Conservation (phyloP, 225 moss, liverwort and hornwort genomes). For the Polytrichum formosum region DNA sequence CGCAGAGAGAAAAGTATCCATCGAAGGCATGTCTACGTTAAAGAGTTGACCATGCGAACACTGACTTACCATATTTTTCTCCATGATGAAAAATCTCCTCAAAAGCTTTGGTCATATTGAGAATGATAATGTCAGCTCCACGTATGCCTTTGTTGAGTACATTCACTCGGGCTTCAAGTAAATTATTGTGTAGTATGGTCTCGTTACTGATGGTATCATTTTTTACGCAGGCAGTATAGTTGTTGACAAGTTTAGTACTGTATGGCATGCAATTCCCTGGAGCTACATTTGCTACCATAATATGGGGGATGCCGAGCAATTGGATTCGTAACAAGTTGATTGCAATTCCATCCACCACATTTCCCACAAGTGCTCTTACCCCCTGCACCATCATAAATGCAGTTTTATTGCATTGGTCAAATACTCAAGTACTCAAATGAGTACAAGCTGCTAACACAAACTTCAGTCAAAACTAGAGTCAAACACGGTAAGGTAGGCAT, state of each 20-base stretch:
- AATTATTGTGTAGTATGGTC: slow-evolving; percentile 33
- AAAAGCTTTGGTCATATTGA: slow-evolving; percentile 57
- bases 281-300: slow-evolving; percentile 42
- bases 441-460: too few species aligned
- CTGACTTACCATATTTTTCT: slow-evolving; percentile 24
- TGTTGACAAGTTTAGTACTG: slow-evolving; percentile 35
- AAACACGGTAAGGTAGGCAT: too few species aligned
- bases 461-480: too few species aligned
- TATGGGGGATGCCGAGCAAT: slow-evolving; percentile 35
- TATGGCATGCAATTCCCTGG: slow-evolving; percentile 47
- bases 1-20: too few species aligned
- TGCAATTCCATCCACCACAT: slow-evolving; percentile 48
- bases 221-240: slow-evolving; percentile 42
- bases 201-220: slow-evolving; percentile 32
- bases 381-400: slow-evolving; percentile 13
- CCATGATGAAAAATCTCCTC: slow-evolving; percentile 37
- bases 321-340: slow-evolving; percentile 38
- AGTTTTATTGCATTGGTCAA: too few species aligned
- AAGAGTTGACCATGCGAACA: too few species aligned
- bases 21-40: too few species aligned
- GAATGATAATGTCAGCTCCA: slow-evolving; percentile 36
- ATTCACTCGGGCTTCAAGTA: slow-evolving; percentile 31
- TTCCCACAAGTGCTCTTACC: slow-evolving; percentile 19
- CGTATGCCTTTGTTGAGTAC: slow-evolving; percentile 26
- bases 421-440: too few species aligned